Conservation (phyloP, 352 stramenopile genomes). For the Nothophytophthora sp. region DNA sequence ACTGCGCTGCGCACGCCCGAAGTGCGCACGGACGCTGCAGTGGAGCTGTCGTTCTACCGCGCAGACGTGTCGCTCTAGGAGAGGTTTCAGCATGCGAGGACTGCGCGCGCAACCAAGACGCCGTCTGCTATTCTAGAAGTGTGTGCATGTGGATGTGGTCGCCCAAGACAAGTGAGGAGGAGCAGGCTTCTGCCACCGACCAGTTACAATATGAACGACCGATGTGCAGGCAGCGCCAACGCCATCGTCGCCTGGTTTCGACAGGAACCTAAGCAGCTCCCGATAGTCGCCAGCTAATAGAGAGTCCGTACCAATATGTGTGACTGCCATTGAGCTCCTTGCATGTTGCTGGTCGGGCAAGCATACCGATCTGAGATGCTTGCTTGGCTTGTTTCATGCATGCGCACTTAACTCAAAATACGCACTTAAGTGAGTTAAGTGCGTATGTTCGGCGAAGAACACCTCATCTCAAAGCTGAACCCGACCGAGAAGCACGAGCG, state of each 20-base stretch:
- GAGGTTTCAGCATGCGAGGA: conserved; percentile 1
- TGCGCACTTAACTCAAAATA: conserved; percentile 29
- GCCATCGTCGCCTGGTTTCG: conserved; percentile 15
- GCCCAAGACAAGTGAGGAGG: too few relatives aligned
- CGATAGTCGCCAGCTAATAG: conserved; percentile 30
- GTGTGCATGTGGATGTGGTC: too few relatives aligned
- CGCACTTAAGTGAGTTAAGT: conserved; percentile 25
- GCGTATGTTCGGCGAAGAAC: conserved; percentile 17
- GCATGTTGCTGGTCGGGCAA: not conserved
- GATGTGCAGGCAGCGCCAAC: conserved; percentile 1
- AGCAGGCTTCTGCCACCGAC: not conserved
- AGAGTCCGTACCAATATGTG: conserved; percentile 24
- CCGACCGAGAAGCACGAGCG: not conserved
- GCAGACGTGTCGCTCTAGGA: conserved; percentile 7
- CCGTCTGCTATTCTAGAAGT: conserved; percentile 40
- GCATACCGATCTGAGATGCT: not conserved
- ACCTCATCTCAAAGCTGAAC: not conserved
- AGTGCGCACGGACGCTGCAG: conserved; percentile 22
- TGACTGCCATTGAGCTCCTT: too few relatives aligned
- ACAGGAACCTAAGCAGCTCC: not conserved
- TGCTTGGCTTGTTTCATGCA: not conserved
- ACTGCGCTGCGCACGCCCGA: conserved; percentile 2
- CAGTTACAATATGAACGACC: conserved; percentile 11
- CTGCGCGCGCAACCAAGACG: conserved; percentile 29
- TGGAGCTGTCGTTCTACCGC: conserved; percentile 20